A percentile compares a stretch with the other conserved stretches of the same genome.
Evolutionary conservation across 441 rosid species (phyloP).

Genomic region (Isatis lusitanica): DNA sequence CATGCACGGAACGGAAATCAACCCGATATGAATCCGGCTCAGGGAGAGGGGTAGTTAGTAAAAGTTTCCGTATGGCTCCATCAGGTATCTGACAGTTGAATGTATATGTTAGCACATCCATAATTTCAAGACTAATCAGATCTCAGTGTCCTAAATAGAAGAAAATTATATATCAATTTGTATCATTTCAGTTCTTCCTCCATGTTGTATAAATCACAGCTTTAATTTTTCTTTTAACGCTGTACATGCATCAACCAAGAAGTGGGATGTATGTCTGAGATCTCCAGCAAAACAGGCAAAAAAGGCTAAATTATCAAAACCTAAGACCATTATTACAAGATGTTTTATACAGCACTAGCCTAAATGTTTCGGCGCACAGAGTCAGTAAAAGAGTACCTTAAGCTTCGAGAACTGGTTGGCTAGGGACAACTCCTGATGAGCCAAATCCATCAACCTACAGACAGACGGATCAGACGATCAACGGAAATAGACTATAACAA

Average conservation of each 20-base stretch:
- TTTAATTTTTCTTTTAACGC: neutral
- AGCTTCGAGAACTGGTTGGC: conserved; percentile 88
- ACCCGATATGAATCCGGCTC: conserved; percentile 81
- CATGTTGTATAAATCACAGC: conserved; percentile 13
- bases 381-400: conserved; percentile 57
- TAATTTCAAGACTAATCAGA: conserved; percentile 25
- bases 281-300: conserved; percentile 9
- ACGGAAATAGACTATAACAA: conserved; percentile 12
- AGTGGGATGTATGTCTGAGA: neutral
- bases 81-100: conserved; percentile 69
- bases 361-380: neutral
- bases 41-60: conserved; percentile 65
- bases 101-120: conserved; percentile 30
- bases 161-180: neutral
- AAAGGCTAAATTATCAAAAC: conserved; percentile 3
- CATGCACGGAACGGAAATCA: conserved; percentile 95
- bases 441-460: conserved; percentile 86
- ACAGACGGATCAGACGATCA: conserved; percentile 23
- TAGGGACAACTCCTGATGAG: conserved; percentile 86
- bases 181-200: conserved; percentile 12
- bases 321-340: neutral
- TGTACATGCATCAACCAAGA: conserved; percentile 21
- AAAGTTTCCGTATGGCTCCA: conserved; percentile 61
- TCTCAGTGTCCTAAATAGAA: conserved; percentile 12
- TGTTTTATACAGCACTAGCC: neutral